A percentile compares a stretch with the other conserved stretches of the same genome.
Conservation (phyloP, 768 basidiomycete species). For the Lactifluus hygrophoroides region DNA sequence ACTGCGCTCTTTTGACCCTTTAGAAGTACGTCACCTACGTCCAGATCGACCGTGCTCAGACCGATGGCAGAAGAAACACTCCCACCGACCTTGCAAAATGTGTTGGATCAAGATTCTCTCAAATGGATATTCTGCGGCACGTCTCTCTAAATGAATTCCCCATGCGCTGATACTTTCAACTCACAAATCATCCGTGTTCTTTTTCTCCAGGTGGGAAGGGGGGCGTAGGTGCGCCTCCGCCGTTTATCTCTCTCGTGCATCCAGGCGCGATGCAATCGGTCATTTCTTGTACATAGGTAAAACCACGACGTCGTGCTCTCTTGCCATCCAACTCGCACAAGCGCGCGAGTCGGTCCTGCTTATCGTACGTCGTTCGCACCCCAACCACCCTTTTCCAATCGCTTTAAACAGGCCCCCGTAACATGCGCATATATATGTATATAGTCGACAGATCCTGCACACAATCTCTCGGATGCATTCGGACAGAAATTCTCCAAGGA, state of each 20-base stretch:
- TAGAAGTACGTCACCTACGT: slow-evolving; percentile 7
- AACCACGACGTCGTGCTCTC: slow-evolving; percentile 95
- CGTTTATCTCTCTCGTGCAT: not conserved
- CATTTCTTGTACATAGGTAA: slow-evolving; percentile 53
- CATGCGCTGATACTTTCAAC: slow-evolving; percentile 5
- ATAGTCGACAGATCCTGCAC: slow-evolving; percentile 98
- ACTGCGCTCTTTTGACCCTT: not conserved
- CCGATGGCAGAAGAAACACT: slow-evolving; percentile 58
- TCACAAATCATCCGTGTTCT: not conserved
- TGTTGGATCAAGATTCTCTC: slow-evolving; percentile 84
- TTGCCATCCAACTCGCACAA: slow-evolving; percentile 92
- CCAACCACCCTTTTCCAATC: not conserved
- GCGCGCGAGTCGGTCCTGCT: slow-evolving; percentile 92
- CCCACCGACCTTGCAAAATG: slow-evolving; percentile 83
- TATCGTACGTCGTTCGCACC: slow-evolving; percentile 52
- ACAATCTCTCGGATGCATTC: slow-evolving; percentile 97
- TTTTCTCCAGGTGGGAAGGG: slow-evolving; percentile 80
- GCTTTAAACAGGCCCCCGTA: not conserved
- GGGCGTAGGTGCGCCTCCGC: slow-evolving; percentile 78
- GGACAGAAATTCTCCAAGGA: slow-evolving; percentile 99
- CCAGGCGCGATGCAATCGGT: not conserved
- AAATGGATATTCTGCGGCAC: slow-evolving; percentile 99
- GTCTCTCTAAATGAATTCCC: slow-evolving; percentile 26
- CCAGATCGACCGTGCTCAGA: slow-evolving; percentile 2
- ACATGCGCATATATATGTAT: not conserved